Evolutionary conservation across 2,329 filamentous ascomycete genomes (phyloP).

Genomic region (Phoma sp.): DNA sequence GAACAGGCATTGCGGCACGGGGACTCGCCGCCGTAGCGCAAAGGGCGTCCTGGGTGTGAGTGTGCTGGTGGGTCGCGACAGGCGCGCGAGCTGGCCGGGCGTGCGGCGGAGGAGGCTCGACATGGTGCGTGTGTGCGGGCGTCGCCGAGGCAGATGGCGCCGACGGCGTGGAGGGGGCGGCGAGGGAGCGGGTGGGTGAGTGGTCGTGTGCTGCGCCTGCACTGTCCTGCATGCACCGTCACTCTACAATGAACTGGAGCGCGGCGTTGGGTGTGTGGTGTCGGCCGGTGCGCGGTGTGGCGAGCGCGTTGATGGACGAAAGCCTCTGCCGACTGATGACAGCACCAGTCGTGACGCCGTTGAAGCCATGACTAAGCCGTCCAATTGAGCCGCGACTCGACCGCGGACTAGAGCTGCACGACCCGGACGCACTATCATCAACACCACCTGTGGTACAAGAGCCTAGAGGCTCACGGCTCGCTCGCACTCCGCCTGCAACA

Average conservation of each 20-base stretch:
- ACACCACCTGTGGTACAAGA: not conserved
- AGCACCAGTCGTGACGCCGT: conserved; percentile 16
- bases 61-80: conserved; percentile 65
- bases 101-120: conserved; percentile 69
- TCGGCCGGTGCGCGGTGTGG: conserved; percentile 11
- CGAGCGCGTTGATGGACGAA: conserved; percentile 17
- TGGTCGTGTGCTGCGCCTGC: conserved; percentile 1
- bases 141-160: conserved; percentile 23
- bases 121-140: conserved; percentile 55
- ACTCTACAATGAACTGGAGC: not conserved
- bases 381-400: conserved; percentile 1
- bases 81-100: conserved; percentile 69
- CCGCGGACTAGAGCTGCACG: not conserved
- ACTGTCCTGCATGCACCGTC: conserved; percentile 4
- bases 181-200: not conserved
- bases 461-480: too few relatives aligned
- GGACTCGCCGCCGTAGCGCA: conserved; percentile 45
- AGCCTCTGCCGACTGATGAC: conserved; percentile 10
- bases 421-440: not conserved
- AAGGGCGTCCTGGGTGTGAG: conserved; percentile 58
- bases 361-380: conserved; percentile 12
- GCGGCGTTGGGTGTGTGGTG: not conserved
- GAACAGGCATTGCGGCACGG: conserved; percentile 53
- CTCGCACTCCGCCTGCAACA: too few relatives aligned
- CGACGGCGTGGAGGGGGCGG: conserved; percentile 33